Evolutionary conservation across 768 basidiomycete genomes (phyloP), one percentile per base, ranked within the genome.

Genomic region (Thelephora aurantiotincta): DNA sequence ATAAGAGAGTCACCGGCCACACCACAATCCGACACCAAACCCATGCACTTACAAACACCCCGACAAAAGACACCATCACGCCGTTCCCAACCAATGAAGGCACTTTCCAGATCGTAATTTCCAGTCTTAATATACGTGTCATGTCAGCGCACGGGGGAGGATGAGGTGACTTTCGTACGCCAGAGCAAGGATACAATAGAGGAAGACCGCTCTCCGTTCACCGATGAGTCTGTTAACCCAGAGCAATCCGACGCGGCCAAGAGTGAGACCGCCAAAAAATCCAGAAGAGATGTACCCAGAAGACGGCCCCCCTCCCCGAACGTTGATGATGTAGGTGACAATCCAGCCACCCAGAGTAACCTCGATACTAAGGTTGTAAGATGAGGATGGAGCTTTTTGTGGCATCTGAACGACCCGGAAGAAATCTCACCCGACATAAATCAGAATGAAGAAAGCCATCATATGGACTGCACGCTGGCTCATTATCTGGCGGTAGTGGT

Each of bases 21-120:
- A 5, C 4, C 7, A n/a, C 22, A 22, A 41, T 18, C 9, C 7
- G 2, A n/a, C 38, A 2, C 9, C 16, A 11, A 41, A 22, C 18
- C 2, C 6, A 5, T 7, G 14, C 22, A 22, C 16, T 14, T 11
- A n/a, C 38, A 41, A 16, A 52, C 11, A 61, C 48, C 20, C 61
- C 60, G 50, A 63, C 52, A 50, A 56, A 45, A 3, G 56, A 53
- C n/a, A 69, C 67, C 1, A 70, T 71, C 12, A 78, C 60, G 1
- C 72, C 75, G 54, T 73, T 71, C 30, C 66, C 72, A 43, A 74
- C 57, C 44, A 78, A 61, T 19, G 66, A 69, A 0, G 71, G 70
- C 0, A 73, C 71, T 34, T 71, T 63, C 77, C 76, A 78, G 43
- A 78, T 63, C 11, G 70, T 66, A 13, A 73, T 51, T 53, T 75